These are phyloP conservation scores for Neofusicoccum laricinum DNA, from an alignment of 2,329 filamentous ascomycete genomes.

Conservation along the genomic window DNA sequence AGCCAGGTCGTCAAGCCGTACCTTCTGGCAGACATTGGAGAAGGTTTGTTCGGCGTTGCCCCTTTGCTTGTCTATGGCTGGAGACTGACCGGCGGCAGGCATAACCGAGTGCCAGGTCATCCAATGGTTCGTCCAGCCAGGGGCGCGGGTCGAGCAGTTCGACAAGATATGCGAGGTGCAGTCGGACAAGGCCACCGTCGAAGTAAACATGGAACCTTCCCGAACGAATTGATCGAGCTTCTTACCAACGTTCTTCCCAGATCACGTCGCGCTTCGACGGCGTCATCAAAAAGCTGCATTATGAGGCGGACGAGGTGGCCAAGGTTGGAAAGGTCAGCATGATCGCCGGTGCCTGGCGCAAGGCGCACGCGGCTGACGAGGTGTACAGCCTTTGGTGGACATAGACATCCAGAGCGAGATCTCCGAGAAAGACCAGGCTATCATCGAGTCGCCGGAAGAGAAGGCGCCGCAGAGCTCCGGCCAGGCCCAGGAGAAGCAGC, in stretches of 20 bases:
- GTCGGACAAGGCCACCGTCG: constrained; percentile 83
- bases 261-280: constrained; percentile 96
- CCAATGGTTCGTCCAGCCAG: constrained; percentile 98
- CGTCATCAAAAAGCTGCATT: constrained; percentile 93
- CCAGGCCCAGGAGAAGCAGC: constrained; percentile 20
- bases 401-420: constrained; percentile 85
- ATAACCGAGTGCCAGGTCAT: constrained; percentile 99
- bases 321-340: constrained; percentile 70
- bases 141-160: constrained; percentile 94
- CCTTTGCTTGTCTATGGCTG: neutral
- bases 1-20: constrained; percentile 69
- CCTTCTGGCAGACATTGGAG: constrained; percentile 79
- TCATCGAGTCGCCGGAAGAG: constrained; percentile 19
- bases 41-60: constrained; percentile 54
- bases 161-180: constrained; percentile 97
- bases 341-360: neutral
- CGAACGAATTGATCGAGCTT: constrained; percentile 19
- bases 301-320: constrained; percentile 93
- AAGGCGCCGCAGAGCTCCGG: neutral
- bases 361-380: neutral
- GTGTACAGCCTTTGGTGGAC: constrained; percentile 73
- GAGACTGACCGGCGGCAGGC: constrained; percentile 50
- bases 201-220: constrained; percentile 39
- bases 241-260: constrained; percentile 40
- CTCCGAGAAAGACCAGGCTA: constrained; percentile 57